Conservation (phyloP, 2,329 filamentous ascomycete species). For the Ophiostoma quercus region DNA sequence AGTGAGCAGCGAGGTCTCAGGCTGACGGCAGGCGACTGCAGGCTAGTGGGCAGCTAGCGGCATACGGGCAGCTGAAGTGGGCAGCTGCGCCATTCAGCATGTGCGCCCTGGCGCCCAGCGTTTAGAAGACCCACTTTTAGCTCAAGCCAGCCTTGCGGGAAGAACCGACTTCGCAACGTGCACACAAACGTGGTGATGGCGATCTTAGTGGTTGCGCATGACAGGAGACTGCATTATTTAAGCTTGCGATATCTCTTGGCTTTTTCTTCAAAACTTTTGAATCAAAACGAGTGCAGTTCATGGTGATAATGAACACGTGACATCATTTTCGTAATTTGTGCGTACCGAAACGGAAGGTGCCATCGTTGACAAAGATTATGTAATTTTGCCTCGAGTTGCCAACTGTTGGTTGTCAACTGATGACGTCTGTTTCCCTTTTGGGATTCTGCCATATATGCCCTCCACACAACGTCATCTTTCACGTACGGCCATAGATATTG, state of each 20-base stretch:
- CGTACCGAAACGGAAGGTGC: background rate
- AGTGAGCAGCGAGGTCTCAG: background rate
- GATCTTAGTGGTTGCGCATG: background rate
- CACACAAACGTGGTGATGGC: background rate
- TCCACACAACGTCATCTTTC: no score
- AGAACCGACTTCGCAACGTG: slow-evolving; percentile 15
- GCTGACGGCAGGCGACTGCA: background rate
- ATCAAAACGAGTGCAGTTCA: background rate
- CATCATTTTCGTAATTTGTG: background rate
- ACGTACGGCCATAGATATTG: no score
- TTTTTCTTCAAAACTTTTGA: background rate
- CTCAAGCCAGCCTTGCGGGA: slow-evolving; percentile 18
- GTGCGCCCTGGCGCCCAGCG: background rate
- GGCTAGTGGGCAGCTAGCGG: slow-evolving; percentile 3
- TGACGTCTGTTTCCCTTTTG: background rate
- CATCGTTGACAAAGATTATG: background rate
- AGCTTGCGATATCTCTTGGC: background rate
- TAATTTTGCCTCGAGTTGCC: background rate
- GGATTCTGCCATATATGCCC: no score
- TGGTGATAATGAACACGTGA: background rate
- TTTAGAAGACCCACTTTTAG: background rate
- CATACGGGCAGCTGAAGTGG: background rate
- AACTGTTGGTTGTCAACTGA: background rate
- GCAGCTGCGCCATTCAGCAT: background rate
- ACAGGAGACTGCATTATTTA: background rate